Conservation (phyloP, 257 asterid genomes). For the Phtheirospermum japonicum region DNA sequence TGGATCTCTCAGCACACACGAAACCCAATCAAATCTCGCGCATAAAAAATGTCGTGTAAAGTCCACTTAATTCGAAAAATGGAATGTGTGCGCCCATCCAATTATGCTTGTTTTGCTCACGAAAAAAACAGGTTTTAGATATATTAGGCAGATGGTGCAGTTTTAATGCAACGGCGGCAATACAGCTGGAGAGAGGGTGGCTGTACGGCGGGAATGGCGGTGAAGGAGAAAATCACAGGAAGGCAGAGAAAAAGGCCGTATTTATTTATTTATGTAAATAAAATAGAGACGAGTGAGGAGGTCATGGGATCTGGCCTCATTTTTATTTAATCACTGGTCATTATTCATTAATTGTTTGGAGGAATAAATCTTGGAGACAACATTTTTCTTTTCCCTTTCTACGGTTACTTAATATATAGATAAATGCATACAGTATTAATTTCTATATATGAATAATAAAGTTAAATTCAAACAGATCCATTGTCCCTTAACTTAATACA, state of each 20-base stretch:
- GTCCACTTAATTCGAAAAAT: background rate
- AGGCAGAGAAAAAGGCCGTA: background rate
- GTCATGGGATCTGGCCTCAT: background rate
- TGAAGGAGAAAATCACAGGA: conserved; percentile 22
- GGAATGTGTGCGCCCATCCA: conserved; percentile 17
- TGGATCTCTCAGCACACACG: conserved; percentile 31
- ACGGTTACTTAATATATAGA: too few species aligned
- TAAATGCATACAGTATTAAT: too few species aligned
- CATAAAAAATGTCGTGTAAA: conserved; percentile 7
- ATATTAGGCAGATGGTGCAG: background rate
- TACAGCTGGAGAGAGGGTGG: conserved; percentile 25
- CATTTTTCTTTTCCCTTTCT: too few species aligned
- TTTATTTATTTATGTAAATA: conserved; percentile 1
- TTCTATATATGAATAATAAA: too few species aligned
- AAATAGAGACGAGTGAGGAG: background rate
- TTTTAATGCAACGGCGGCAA: conserved; percentile 6
- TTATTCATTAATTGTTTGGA: background rate
- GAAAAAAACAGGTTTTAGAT: background rate
- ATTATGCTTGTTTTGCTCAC: conserved; percentile 3
- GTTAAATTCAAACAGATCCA: too few species aligned
- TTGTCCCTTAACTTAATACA: too few species aligned
- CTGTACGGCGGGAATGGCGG: conserved; percentile 23
- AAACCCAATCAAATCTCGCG: conserved; percentile 24
- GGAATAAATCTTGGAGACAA: too few species aligned
- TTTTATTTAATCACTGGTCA: conserved; percentile 7